Conservation (phyloP, 345 rosid genomes). For the Eucalyptus curtisii region DNA sequence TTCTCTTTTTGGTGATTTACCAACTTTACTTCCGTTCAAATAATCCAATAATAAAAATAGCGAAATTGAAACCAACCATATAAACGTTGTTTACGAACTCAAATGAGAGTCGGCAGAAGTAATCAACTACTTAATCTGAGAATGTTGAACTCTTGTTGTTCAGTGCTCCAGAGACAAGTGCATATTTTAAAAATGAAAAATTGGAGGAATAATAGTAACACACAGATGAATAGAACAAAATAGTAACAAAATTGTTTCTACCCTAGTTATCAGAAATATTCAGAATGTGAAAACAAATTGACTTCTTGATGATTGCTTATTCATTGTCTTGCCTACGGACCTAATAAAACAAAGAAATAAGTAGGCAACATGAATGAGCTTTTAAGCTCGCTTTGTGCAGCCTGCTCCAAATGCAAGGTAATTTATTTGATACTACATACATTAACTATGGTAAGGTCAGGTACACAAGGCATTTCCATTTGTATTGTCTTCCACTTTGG, state of each 20-base stretch:
- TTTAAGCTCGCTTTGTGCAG: slow-evolving; percentile 46
- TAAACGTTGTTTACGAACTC: neutral
- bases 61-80: neutral
- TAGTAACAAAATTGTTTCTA: neutral
- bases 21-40: neutral
- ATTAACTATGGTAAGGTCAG: slow-evolving; percentile 75
- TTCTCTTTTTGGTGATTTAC: neutral
- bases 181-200: neutral
- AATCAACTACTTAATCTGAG: neutral
- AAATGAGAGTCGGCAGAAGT: neutral
- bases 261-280: slow-evolving; percentile 74
- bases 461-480: slow-evolving; percentile 70
- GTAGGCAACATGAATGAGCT: neutral
- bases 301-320: slow-evolving; percentile 68
- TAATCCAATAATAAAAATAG: neutral
- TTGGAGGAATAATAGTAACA: neutral
- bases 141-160: slow-evolving; percentile 37
- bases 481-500: neutral
- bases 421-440: slow-evolving; percentile 62
- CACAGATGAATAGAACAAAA: neutral
- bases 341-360: slow-evolving; percentile 11
- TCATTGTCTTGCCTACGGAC: slow-evolving; percentile 91
- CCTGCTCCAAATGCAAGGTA: slow-evolving; percentile 59
- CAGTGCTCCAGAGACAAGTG: slow-evolving; percentile 41
- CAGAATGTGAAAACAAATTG: slow-evolving; percentile 78